Percentiles rank a stretch among this genome's conserved stretches.
Conservation (phyloP, 805 yeast species). For the Middelhovenomyces tepae region DNA sequence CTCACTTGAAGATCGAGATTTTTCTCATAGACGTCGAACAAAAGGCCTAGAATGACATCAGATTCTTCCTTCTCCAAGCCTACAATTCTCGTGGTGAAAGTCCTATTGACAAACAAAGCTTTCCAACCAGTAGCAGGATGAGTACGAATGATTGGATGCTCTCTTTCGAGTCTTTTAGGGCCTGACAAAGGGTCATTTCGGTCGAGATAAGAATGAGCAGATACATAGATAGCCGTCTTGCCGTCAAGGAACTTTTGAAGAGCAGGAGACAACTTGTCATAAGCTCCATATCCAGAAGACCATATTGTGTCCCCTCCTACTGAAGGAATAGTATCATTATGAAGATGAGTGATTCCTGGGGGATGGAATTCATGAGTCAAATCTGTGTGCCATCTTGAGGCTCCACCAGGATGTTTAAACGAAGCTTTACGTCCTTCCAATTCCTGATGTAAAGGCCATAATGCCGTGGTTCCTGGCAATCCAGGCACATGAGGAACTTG, state of each 20-base stretch:
- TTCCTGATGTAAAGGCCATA: constrained; percentile 38
- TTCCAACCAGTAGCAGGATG: constrained; percentile 62
- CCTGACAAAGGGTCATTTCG: constrained; percentile 39
- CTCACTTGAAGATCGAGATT: constrained; percentile 48
- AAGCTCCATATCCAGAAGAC: constrained; percentile 46
- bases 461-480: constrained; percentile 33
- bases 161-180: constrained; percentile 28
- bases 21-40: constrained; percentile 39
- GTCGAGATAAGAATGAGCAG: constrained; percentile 40
- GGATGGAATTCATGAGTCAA: constrained; percentile 49
- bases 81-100: constrained; percentile 42
- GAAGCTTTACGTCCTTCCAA: constrained; percentile 16
- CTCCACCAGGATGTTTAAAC: constrained; percentile 19
- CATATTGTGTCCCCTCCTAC: constrained; percentile 49
- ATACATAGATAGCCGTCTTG: constrained; percentile 33
- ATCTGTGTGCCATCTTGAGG: constrained; percentile 43
- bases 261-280: constrained; percentile 43
- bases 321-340: constrained; percentile 41
- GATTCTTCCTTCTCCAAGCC: constrained; percentile 47
- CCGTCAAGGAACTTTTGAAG: constrained; percentile 40
- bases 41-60: constrained; percentile 37
- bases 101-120: constrained; percentile 44
- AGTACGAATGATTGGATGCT: constrained; percentile 53
- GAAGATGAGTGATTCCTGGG: constrained; percentile 47
- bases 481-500: constrained; percentile 30